phyloP scores from a whole-genome alignment of 768 basidiomycete species.

The Paxillus rubicundulus region DNA sequence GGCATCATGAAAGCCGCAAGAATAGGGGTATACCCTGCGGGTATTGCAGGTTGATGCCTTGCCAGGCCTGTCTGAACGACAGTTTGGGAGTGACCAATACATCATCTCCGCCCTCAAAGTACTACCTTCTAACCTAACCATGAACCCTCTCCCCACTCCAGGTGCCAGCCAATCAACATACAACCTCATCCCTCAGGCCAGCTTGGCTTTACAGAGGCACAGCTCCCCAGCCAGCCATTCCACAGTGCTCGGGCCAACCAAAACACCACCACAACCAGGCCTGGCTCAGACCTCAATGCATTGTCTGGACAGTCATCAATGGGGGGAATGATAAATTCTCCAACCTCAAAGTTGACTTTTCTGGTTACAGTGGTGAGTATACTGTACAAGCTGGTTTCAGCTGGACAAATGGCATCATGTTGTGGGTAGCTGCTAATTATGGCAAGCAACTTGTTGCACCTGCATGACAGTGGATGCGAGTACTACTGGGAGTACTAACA shows the following conservation, averaged over 20 bases:
- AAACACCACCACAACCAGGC: slow-evolving; percentile 52
- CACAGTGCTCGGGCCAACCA: slow-evolving; percentile 28
- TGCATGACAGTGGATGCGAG: slow-evolving; percentile 42
- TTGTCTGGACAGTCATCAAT: slow-evolving; percentile 57
- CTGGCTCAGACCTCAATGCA: slow-evolving; percentile 59
- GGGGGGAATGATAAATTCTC: slow-evolving; percentile 89
- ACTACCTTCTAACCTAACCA: slow-evolving; percentile 71
- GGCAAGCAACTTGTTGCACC: slow-evolving; percentile 60
- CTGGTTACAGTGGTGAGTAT: slow-evolving; percentile 84
- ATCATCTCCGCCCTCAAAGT: slow-evolving; percentile 73
- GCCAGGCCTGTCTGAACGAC: no score
- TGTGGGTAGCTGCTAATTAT: slow-evolving; percentile 72
- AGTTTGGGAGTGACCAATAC: no score
- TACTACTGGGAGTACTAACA: slow-evolving; percentile 2
- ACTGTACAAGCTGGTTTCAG: slow-evolving; percentile 86
- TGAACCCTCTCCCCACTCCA: slow-evolving; percentile 51
- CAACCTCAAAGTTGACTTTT: slow-evolving; percentile 69
- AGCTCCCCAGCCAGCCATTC: slow-evolving; percentile 68
- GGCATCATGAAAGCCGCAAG: slow-evolving; percentile 29
- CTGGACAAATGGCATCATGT: slow-evolving; percentile 82
- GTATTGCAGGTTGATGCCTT: no score
- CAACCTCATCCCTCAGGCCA: slow-evolving; percentile 76
- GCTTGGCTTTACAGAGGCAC: slow-evolving; percentile 64
- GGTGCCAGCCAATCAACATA: slow-evolving; percentile 55
- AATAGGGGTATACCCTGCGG: no score